Evolutionary conservation across 1,284 basidiomycete species (phyloP), one percentile per base, ranked within the genome.

Genomic region (Takashimella tepidaria): DNA sequence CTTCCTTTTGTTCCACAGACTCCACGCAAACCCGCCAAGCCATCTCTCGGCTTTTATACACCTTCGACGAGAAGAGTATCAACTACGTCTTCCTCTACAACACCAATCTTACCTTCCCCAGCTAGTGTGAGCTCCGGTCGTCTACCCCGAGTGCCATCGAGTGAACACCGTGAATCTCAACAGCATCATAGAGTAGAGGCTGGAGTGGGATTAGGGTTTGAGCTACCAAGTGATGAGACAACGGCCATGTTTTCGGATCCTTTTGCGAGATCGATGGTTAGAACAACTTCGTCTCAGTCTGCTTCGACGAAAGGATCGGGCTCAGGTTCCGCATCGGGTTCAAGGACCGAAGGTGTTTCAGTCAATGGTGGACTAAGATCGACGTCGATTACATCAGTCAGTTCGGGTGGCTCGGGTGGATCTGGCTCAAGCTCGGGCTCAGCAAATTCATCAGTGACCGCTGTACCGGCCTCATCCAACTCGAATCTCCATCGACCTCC

Each of bases 1-100:
- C 56, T 74, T 12, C 59, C 68, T 3, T 74, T 74, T 50, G 59
- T 72, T 4, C 72, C 72, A 1, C 60, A 66, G 60, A 74, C 72
- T 11, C 72, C 72, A 2, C 54, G 61, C 25, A 71, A 71, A 51
- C 61, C 58, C 13, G 55, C 63, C 13, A 65, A 67, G 50, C 72
- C 69, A 2, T 54, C 56, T 23, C 62, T 74, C 1, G 72, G 72
- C 3, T 72, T 66, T 49, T 60, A 67, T 20, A 74, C 72, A 1
- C 72, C 72, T 0, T 61, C 62, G 1, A 59, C 62, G 5, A 49
- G 42, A n/a, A 56, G 64, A 4, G 53, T 60, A 25, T 55, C 54
- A 11, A 62, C 63, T 0, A 56, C 54, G 5, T 53, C 55, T 5
- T 60, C 56, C 40, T 54, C 63, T 2, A 65, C 65, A 3, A 61